Base-by-base conservation (phyloP, 345 rosid genomes). In the Mallotus nudiflorus region DNA sequence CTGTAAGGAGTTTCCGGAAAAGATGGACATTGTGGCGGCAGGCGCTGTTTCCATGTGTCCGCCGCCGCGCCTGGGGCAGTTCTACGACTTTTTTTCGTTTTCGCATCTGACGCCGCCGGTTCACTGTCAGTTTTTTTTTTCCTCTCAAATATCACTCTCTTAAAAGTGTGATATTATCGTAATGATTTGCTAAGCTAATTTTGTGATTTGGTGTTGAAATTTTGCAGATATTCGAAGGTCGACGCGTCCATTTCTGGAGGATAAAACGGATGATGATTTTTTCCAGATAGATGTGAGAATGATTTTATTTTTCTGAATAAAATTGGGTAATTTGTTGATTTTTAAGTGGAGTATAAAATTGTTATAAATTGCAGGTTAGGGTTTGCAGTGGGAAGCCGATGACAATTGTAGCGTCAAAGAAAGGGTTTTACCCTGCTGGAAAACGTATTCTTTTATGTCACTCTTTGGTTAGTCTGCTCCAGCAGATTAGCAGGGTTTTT, bases 231-330 rank as follows among this genome's bases (percentile, higher is more conserved):
- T 77, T 58, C 40, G 77, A 37, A 77, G 77, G 64, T 76, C 69
- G 6, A 64, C 48, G 33, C 71, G 72, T 44, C 65, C 62, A 5
- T 68, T 69, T 62, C 72, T 51, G 58, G 78, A 72, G 31, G 55
- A 72, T 74, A 46, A 45, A 51, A 33, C 58, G 39, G 61, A 66
- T 31, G 75, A 22, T 9, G 56, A 67, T 71, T 57, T 86, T 49
- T 95, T 95, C 76, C 97, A 87, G 82, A 85, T 95, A 69, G 99
- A 95, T 85, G 99, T 95, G 77, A 57, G 91, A 55, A 48, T 29
- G n/a, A 42, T 20, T 35, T 22, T 25, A 0, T 48, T 45, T 20
- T 10, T 58, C 22, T 52, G 6, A 18, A 39, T 61, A 40, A 46
- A 28, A 18, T 63, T 27, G 14, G 15, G 13, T 42, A 5, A 25